Conservation (phyloP, 2,329 filamentous ascomycete species). For the Rutstroemia sp. region DNA sequence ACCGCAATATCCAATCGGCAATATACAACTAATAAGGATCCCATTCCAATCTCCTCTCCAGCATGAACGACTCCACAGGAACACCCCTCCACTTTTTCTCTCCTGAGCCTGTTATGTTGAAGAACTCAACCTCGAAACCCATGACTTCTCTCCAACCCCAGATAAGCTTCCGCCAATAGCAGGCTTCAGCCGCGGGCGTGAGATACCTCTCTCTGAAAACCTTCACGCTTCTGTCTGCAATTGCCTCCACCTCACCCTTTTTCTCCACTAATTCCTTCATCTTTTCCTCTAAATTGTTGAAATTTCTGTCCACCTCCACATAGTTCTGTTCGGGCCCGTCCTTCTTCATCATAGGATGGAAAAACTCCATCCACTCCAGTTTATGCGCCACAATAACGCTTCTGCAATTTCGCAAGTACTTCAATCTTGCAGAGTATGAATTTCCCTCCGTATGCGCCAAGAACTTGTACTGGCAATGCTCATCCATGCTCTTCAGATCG, state of each 20-base stretch:
- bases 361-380: conserved; percentile 9
- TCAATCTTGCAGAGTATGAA: background rate
- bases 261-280: conserved; percentile 27
- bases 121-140: conserved; percentile 8
- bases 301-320: background rate
- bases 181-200: conserved; percentile 41
- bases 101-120: background rate
- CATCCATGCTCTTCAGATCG: conserved; percentile 6
- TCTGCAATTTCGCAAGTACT: conserved; percentile 3
- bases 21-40: conserved; percentile 1
- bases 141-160: conserved; percentile 35
- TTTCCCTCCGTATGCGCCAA: conserved; percentile 6
- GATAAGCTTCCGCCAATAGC: conserved; percentile 43
- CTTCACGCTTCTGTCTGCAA: conserved; percentile 1
- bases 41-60: conserved; percentile 8
- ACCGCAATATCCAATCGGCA: background rate
- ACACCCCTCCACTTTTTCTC: conserved; percentile 1
- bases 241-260: conserved; percentile 31
- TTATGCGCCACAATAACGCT: conserved; percentile 2
- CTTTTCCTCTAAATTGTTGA: conserved; percentile 38
- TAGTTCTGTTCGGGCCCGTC: conserved; percentile 39
- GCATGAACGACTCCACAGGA: conserved; percentile 3
- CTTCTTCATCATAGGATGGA: conserved; percentile 7
- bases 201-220: conserved; percentile 36
- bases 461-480: conserved; percentile 4